Conservation (phyloP, 495 filamentous ascomycete genomes). For the Trichoderma virens region DNA sequence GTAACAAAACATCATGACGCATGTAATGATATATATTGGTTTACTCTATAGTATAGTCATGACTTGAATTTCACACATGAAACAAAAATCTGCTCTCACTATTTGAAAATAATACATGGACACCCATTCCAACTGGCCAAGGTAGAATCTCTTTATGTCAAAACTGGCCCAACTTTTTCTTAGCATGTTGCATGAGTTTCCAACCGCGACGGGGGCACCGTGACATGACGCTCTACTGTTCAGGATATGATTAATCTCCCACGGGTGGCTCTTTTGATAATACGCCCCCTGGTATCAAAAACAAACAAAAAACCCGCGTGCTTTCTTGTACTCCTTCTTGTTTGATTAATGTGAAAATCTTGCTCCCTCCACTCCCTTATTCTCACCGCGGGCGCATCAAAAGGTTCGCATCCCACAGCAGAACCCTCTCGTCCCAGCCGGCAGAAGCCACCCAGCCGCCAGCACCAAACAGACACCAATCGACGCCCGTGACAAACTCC, state of each 20-base stretch:
- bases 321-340: background rate
- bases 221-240: background rate
- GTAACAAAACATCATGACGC: background rate
- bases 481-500: conserved; percentile 94
- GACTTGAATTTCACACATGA: background rate
- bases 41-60: background rate
- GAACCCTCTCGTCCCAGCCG: conserved; percentile 85
- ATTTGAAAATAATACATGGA: background rate
- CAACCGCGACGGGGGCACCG: background rate
- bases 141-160: no score
- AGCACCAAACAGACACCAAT: conserved; percentile 93
- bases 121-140: background rate
- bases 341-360: background rate
- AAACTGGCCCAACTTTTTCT: no score
- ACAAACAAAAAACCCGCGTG: no score
- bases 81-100: background rate
- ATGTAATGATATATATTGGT: background rate
- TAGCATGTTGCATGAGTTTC: no score
- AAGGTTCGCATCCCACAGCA: conserved; percentile 78
- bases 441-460: conserved; percentile 93
- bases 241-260: background rate
- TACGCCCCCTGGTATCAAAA: background rate
- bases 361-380: no score
- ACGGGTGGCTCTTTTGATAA: background rate
- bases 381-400: conserved; percentile 24